Base-by-base conservation (phyloP, 306 rosid genomes). In the Cicer pinnatifidum region DNA sequence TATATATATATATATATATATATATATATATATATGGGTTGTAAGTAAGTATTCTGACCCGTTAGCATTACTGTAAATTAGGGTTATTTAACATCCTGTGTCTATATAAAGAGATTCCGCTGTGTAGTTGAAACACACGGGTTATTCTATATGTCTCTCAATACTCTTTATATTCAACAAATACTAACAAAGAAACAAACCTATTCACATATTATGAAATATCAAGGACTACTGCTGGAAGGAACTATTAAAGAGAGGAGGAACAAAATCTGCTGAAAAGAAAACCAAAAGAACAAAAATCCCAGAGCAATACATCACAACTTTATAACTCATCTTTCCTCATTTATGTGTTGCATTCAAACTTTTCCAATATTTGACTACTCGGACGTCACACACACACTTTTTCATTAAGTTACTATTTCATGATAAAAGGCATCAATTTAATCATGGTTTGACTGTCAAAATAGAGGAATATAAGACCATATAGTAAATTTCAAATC, bases 281-380 rank as follows among this genome's bases (percentile, higher is more conserved):
- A 60, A 15, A 71, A 54, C 6, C 28, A 58, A 77, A 37, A n/a
- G 16, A 57, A 77, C 43, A 46, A 77, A 48, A 20, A 69, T 20
- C n/a, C 72, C 57, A 61, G 9, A 13, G 11, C 46, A 50, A 58
- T n/a, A 73, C n/a, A 60, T 40, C 67, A 41, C 67, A 41, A 56
- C 39, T 56, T 40, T 46, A 58, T 73, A 37, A 44, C 63, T 72
- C 28, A 11, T 8, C 60, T 60, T 39, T 73, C 46, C 71, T 58
- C 16, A 67, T 60, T 38, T 48, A 9, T 39, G 10, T 45, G 20
- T 38, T 71, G 50, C 82, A 51, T 71, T 71, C 72, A 71, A 39
- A 40, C 51, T 78, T 69, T 57, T 28, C 72, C 23, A 51, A 48
- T 13, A 60, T 59, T 11, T 39, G 60, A 41, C 45, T 16, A 64